Evolutionary conservation across 345 rosid species (phyloP).

Genomic region (Eucalyptus sp.): DNA sequence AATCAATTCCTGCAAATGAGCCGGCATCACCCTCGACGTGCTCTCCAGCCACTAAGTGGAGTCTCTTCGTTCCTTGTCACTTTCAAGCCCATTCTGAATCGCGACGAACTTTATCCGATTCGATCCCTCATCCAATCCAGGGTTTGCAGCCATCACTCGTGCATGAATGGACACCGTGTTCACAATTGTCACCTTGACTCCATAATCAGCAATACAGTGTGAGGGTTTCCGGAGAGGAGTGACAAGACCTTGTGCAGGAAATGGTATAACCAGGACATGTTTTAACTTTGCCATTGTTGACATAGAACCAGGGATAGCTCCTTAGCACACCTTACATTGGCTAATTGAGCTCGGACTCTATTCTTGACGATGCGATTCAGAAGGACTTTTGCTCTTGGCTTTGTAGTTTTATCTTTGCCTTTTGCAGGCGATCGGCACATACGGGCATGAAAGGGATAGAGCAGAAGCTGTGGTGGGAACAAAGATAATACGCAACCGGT

Average conservation of each 20-base stretch:
- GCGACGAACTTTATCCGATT: not conserved
- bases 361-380: not conserved
- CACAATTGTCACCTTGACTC: not conserved
- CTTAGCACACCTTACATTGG: not conserved
- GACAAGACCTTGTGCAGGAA: not conserved
- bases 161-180: not conserved
- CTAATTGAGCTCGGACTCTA: not conserved
- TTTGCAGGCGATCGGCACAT: not conserved
- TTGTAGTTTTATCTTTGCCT: not conserved
- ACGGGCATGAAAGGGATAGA: not conserved
- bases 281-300: not conserved
- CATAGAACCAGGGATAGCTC: not conserved
- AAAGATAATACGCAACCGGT: not conserved
- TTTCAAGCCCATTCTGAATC: constrained; percentile 9
- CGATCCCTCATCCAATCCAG: not conserved
- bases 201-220: not conserved
- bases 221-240: not conserved
- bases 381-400: not conserved
- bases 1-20: constrained; percentile 3
- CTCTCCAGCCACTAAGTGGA: not conserved
- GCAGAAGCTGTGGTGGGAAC: not conserved
- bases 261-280: not conserved
- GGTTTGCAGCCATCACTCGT: not conserved
- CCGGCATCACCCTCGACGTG: not conserved
- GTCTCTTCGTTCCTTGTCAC: constrained; percentile 4